Evolutionary conservation across 306 rosid species (phyloP), one percentile per base, ranked within the genome.

Genomic region (Medicago arabica): DNA sequence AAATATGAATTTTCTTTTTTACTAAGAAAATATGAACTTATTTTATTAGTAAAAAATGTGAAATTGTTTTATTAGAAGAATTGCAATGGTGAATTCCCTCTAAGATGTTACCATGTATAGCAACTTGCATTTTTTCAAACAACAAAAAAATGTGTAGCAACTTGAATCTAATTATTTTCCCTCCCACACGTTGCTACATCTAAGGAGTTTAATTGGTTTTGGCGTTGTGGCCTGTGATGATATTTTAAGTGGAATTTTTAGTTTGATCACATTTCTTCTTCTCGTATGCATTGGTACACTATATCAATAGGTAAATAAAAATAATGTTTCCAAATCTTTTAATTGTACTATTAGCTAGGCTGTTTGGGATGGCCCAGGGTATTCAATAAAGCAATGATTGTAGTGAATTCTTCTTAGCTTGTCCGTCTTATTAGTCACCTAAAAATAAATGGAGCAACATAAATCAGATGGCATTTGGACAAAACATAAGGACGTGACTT

Each of bases 391-490:
- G 4, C 38, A 58, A 58, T 58, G 64, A 58, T 58, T 58, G 64
- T 23, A 12, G 64, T 58, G 39, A 58, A 58, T 50, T 50, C 17
- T 50, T 50, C 17, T 50, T 50, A 50, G 57, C 10, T n/a, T n/a
- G 19, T n/a, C 19, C 17, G 16, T 50, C 57, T 50, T 50, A 50
- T 50, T 50, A 2, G 9, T 46, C 51, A 46, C 51, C 16, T 46
- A 13, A 46, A 46, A 46, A 13, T 13, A 13, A 46, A 46, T 46
- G 51, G 6, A 12, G 51, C 51, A 6, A 46, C n/a, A 58, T 23
- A 13, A 61, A 61, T 61, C 57, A 46, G n/a, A 69, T 69, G 60
- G 60, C 44, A 47, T 28, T 28, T 58, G 28, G 51, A 69, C 64
- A 19, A 77, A 28, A 47, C 31, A 13, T 8, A 34, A 57, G 76